phyloP scores from a whole-genome alignment of 208 protist genomes.

The Entamoeba histolytica region DNA sequence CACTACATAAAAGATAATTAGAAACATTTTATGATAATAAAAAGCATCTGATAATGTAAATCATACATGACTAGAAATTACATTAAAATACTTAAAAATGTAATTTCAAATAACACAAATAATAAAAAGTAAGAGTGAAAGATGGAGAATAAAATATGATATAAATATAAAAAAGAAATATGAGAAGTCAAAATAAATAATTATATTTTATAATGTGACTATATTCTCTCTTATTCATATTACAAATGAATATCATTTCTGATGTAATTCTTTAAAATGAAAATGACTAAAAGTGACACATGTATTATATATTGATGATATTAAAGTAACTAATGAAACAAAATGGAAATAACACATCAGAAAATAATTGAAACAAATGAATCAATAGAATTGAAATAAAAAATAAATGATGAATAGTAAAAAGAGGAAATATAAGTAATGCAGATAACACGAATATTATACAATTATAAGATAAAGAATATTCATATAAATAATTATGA shows the following conservation, averaged over 20 bases:
- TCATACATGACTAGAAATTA: neutral
- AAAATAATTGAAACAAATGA: neutral
- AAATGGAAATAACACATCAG: no score
- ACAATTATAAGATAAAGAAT: no score
- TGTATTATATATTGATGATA: neutral
- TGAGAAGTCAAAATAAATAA: neutral
- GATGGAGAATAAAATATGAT: neutral
- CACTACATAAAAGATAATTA: no score
- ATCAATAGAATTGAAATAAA: neutral
- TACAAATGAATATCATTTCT: neutral
- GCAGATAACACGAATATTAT: neutral
- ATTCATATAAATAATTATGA: no score
- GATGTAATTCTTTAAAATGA: neutral
- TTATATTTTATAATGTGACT: neutral
- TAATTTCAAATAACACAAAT: neutral
- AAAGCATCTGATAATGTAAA: neutral
- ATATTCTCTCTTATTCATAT: neutral
- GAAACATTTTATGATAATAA: no score
- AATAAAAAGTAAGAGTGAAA: neutral
- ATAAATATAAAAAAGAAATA: neutral
- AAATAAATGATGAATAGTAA: neutral
- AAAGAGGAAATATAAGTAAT: neutral
- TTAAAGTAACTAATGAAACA: neutral
- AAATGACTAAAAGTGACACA: neutral
- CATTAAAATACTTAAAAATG: neutral